Evolutionary conservation across 768 basidiomycete species (phyloP), one percentile per base, ranked within the genome.

Genomic region (Coprinellus micaceus): DNA sequence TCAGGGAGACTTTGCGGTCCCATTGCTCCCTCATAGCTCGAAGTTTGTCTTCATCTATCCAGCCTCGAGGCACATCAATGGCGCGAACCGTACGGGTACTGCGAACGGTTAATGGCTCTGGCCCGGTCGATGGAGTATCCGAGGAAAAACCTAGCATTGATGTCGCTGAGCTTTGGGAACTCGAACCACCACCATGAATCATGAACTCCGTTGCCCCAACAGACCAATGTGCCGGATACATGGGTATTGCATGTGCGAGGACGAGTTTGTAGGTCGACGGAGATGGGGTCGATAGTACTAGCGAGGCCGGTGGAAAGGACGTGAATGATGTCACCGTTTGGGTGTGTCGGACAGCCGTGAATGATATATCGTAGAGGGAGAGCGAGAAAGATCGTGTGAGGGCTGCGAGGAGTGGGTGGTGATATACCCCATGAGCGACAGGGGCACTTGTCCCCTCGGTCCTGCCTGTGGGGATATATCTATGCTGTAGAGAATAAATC

Each of bases 141-240:
- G 66, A 64, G 44, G 60, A 62, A 58, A 62, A 33, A 57, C 63
- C 41, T 39, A 59, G 61, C 57, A 55, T 59, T 63, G 39, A 50
- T 56, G 48, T 41, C n/a, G 61, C 53, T 53, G 67, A 59, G 50
- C 37, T 52, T 28, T 59, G 47, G 25, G 59, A 54, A 28, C 52
- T 59, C 36, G 61, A 48, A 41, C 28, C 26, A 52, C 62, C 58
- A 56, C 66, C 70, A 46, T 82, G 77, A 45, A 93, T 88, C 48
- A 89, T 77, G 37, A 93, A 72, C 64, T 92, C 91, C 9, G 89
- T 89, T 4, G 82, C 84, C 29, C 88, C 89, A 28, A 85, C 80
- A 24, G 85, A 84, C 88, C 88, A 93, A 66, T 93, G 91, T 17
- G 76, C 75, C 3, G 91, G 91, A 66, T 89, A 92, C 41, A 93